Base-by-base conservation (phyloP, 2,329 filamentous ascomycete genomes). In the Colletotrichum noveboracense region DNA sequence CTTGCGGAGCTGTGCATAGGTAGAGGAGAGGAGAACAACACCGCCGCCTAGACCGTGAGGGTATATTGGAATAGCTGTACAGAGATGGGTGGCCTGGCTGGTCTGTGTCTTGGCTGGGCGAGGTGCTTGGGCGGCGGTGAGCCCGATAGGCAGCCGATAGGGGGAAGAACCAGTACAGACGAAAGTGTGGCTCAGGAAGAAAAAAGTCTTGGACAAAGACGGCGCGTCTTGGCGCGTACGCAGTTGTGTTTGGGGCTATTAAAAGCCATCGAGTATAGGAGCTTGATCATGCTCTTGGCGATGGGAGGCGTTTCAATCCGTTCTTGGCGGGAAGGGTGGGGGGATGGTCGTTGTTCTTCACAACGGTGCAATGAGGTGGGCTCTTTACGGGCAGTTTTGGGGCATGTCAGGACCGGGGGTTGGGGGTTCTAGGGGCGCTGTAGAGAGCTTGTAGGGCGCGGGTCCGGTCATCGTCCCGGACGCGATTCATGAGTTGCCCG, bases 241-340 rank as follows among this genome's bases (percentile, higher is more conserved):
- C 55, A 18, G 64, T n/a, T 16, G 69, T 26, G 73, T 75, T 72
- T 75, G 36, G 73, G 69, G 62, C 68, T 75, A 75, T 75, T 28
- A 64, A 64, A 72, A 64, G 73, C 56, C 62, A 68, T 75, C 73
- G 73, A 64, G 43, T 71, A 68, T 65, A 72, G n/a, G 69, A 75
- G 73, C 73, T 75, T 64, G 73, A 72, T 66, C 62, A 48, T 72
- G 73, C 69, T 64, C 73, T 75, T 75, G 73, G 73, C 73, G 62
- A 75, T 72, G 52, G 43, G 43, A 61, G 66, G 65, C 68, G 70
- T 75, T 72, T 66, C 68, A 72, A 72, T 66, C 52, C 36, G 14
- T 70, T 62, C 73, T 75, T 75, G 73, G 73, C 69, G 73, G 55
- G 55, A 13, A 21, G 24, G 21, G 52, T 30, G 32, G 14, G 52